A percentile compares a stretch with the other conserved stretches of the same genome.
phyloP scores from a whole-genome alignment of 306 rosid species.

The Glycine tomentella region DNA sequence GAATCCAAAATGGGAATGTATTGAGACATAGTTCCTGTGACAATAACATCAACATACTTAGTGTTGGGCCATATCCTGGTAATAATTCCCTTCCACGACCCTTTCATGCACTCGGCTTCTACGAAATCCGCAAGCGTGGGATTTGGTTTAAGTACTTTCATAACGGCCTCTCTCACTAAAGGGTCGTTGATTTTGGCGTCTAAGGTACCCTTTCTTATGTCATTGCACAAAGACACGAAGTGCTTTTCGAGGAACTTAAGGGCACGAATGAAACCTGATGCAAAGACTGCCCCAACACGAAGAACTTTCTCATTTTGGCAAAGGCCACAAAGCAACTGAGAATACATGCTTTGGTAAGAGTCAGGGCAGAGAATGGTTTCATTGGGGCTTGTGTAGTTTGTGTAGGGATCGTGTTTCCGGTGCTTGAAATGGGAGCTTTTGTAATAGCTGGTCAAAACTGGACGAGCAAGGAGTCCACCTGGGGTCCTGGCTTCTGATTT shows the following conservation, averaged over 20 bases:
- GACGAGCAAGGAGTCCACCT: constrained; percentile 18
- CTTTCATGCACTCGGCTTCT: background rate
- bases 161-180: background rate
- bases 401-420: background rate
- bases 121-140: constrained; percentile 17
- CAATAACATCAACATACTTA: constrained; percentile 27
- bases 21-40: constrained; percentile 26
- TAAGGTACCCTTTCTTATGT: constrained; percentile 18
- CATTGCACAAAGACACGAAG: background rate
- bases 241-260: constrained; percentile 18
- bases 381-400: constrained; percentile 20
- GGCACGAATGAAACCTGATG: constrained; percentile 23
- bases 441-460: constrained; percentile 30
- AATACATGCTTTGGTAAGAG: constrained; percentile 32
- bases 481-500: constrained; percentile 26
- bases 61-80: constrained; percentile 13
- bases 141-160: constrained; percentile 10
- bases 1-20: constrained; percentile 28
- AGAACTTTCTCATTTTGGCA: constrained; percentile 3
- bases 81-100: constrained; percentile 15
- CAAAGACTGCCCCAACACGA: constrained; percentile 9
- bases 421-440: background rate
- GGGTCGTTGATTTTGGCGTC: background rate
- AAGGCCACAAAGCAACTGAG: constrained; percentile 23
- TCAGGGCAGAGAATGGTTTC: constrained; percentile 24